These are phyloP conservation scores for Silybum marianum DNA, from an alignment of 129 eudicot species.

Conservation along the genomic window DNA sequence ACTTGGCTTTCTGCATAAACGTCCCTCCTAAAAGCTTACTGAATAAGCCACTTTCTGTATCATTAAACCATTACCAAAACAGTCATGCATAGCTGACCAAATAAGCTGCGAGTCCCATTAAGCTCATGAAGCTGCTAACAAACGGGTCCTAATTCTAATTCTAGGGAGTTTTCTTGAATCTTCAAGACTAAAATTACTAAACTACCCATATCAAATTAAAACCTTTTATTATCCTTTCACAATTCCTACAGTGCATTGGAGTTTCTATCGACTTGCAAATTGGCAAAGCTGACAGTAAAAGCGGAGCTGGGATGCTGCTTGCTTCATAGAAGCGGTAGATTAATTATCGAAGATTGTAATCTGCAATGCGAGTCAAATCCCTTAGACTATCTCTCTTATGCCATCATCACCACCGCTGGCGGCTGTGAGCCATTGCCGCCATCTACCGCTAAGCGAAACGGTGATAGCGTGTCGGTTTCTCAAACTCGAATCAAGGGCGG, in stretches of 20 bases:
- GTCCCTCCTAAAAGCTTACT: too few species aligned
- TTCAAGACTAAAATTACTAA: neutral
- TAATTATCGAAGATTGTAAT: constrained; percentile 77
- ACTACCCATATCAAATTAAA: neutral
- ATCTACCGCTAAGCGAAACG: constrained; percentile 39
- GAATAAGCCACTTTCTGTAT: too few species aligned
- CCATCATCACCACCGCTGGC: constrained; percentile 78
- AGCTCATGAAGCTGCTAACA: too few species aligned
- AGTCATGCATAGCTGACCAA: too few species aligned
- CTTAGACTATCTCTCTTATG: constrained; percentile 83
- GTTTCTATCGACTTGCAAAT: constrained; percentile 81
- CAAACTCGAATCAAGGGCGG: constrained; percentile 91
- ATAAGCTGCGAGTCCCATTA: too few species aligned
- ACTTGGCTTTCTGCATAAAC: too few species aligned
- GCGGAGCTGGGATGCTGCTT: constrained; percentile 97
- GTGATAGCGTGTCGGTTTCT: constrained; percentile 73
- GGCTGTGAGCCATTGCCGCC: constrained; percentile 34
- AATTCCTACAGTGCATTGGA: constrained; percentile 72
- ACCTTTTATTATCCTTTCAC: neutral
- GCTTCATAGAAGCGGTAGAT: constrained; percentile 92
- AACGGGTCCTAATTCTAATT: too few species aligned
- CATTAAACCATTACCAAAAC: too few species aligned
- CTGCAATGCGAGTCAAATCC: constrained; percentile 93
- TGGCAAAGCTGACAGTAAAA: constrained; percentile 82
- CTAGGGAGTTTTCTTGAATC: neutral